Evolutionary conservation across 805 yeast genomes (phyloP).

Genomic region (Brettanomyces naardenensis): DNA sequence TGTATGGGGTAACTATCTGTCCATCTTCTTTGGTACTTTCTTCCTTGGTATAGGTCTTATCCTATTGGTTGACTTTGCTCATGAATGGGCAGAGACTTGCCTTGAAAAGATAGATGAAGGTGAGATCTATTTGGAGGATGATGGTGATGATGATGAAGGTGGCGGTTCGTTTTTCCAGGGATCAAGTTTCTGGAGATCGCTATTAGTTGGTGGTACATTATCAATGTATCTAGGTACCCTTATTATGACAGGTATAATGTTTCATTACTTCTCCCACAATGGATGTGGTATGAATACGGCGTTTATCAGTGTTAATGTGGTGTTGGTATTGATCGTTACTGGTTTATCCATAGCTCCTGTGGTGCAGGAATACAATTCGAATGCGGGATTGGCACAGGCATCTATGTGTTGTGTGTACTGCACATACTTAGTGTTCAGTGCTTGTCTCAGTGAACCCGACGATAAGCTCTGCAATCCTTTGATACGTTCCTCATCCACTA

Average conservation of each 20-base stretch:
- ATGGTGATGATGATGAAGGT: constrained; percentile 30
- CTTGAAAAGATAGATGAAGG: constrained; percentile 83
- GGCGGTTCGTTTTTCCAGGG: constrained; percentile 27
- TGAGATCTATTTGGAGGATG: constrained; percentile 42
- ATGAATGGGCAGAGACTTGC: constrained; percentile 97
- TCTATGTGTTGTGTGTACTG: constrained; percentile 94
- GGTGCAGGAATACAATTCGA: constrained; percentile 88
- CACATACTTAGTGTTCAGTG: constrained; percentile 83
- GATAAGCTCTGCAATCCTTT: constrained; percentile 89
- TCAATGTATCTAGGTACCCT: constrained; percentile 73
- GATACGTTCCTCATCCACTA: constrained; percentile 80
- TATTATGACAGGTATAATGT: constrained; percentile 71
- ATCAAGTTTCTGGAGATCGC: constrained; percentile 64
- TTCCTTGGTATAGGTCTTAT: constrained; percentile 88
- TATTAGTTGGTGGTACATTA: constrained; percentile 81
- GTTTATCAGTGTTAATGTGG: constrained; percentile 70
- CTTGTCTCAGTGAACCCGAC: constrained; percentile 95
- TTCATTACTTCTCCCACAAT: constrained; percentile 66
- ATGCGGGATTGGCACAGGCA: constrained; percentile 93
- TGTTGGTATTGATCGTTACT: constrained; percentile 58
- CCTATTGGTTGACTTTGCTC: constrained; percentile 91
- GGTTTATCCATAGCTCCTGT: constrained; percentile 68
- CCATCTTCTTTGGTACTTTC: constrained; percentile 74
- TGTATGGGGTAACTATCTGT: constrained; percentile 85
- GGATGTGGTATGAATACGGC: constrained; percentile 88